These are phyloP conservation scores for Leccinum broughii DNA, from an alignment of 768 basidiomycete species.

Conservation along the genomic window DNA sequence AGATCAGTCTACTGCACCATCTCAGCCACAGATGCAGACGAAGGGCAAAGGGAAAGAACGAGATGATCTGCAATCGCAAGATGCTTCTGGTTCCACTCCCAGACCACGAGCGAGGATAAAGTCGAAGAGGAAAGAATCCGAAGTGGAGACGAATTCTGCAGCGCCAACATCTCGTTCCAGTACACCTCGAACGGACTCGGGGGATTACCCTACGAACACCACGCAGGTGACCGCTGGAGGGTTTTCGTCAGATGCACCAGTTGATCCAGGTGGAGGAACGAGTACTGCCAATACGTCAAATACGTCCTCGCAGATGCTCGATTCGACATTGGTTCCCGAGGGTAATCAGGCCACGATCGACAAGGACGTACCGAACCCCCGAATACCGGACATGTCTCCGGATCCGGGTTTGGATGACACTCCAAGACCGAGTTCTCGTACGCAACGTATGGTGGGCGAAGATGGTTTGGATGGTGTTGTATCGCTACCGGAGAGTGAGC, in stretches of 20 bases:
- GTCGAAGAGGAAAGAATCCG: slow-evolving; percentile 9
- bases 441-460: background rate
- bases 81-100: slow-evolving; percentile 1
- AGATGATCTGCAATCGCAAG: slow-evolving; percentile 4
- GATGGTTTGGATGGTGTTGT: background rate
- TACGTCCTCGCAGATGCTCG: slow-evolving; percentile 6
- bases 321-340: slow-evolving; percentile 6
- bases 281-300: background rate
- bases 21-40: background rate
- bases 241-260: slow-evolving; percentile 10
- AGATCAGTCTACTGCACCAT: slow-evolving; percentile 21
- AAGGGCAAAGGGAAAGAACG: slow-evolving; percentile 28
- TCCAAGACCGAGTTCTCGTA: slow-evolving; percentile 18
- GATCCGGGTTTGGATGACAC: slow-evolving; percentile 13
- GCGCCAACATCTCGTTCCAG: slow-evolving; percentile 12
- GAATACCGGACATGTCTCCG: background rate
- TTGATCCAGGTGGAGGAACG: slow-evolving; percentile 26
- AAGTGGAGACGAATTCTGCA: slow-evolving; percentile 6
- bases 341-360: background rate
- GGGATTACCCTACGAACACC: slow-evolving; percentile 1
- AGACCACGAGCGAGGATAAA: slow-evolving; percentile 14
- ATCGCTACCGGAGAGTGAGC: slow-evolving; percentile 3
- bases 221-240: background rate
- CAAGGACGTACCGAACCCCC: background rate
- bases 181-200: slow-evolving; percentile 20